A percentile compares a stretch with the other conserved stretches of the same genome.
phyloP scores from a whole-genome alignment of 352 stramenopile genomes.

The Phytophthora melonis region DNA sequence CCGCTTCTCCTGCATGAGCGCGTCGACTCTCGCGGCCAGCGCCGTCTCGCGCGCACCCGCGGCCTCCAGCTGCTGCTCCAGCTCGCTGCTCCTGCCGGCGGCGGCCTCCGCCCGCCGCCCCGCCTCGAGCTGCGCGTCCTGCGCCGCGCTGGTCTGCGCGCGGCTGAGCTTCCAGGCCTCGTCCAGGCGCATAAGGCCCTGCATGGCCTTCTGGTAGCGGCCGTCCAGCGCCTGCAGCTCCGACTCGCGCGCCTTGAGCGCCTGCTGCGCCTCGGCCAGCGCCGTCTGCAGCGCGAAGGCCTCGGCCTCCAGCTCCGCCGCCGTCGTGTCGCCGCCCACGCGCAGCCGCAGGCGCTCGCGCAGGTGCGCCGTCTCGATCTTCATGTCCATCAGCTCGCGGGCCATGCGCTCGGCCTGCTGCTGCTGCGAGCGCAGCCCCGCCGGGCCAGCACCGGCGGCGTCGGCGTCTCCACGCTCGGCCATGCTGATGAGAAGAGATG shows the following conservation, averaged over 20 bases:
- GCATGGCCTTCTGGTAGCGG: constrained; percentile 75
- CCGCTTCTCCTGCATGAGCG: constrained; percentile 44
- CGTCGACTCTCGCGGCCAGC: constrained; percentile 25
- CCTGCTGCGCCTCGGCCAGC: constrained; percentile 63
- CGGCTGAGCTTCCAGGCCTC: constrained; percentile 74
- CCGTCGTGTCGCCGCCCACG: constrained; percentile 78
- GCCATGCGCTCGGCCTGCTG: constrained; percentile 62
- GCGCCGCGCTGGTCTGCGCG: constrained; percentile 33
- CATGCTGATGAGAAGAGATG: too few species aligned
- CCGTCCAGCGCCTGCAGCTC: constrained; percentile 58
- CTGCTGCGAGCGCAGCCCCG: constrained; percentile 56
- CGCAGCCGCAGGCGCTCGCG: constrained; percentile 73
- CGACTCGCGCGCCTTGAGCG: constrained; percentile 49
- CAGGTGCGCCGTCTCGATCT: constrained; percentile 86
- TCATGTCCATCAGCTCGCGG: constrained; percentile 85
- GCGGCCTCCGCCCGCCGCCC: constrained; percentile 10
- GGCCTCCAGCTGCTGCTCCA: constrained; percentile 29
- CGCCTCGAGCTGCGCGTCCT: constrained; percentile 35
- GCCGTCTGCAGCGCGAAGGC: constrained; percentile 71
- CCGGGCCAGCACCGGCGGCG: neutral
- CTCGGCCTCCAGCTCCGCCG: constrained; percentile 82
- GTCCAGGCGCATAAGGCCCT: constrained; percentile 76
- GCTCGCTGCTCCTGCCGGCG: constrained; percentile 27
- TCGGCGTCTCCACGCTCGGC: too few species aligned
- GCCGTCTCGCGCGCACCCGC: constrained; percentile 19